phyloP scores from a whole-genome alignment of 805 yeast genomes.

The Ogataea nonfermentans region DNA sequence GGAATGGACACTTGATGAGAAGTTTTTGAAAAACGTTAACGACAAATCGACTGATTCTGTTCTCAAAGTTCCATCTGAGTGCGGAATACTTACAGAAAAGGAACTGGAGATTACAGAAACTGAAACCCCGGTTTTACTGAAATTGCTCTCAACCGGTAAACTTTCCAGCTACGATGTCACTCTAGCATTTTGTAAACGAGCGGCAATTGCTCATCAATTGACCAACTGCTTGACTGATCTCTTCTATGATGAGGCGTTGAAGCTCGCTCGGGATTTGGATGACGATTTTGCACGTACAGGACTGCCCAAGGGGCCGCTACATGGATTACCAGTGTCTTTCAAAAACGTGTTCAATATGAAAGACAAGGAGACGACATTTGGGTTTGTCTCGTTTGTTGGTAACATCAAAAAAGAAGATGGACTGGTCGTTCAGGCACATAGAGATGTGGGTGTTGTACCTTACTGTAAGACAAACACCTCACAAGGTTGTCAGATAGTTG shows the following conservation, averaged over 20 bases:
- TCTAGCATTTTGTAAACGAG: constrained; percentile 28
- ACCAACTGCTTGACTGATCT: constrained; percentile 26
- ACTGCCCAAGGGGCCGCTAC: constrained; percentile 24
- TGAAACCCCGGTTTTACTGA: constrained; percentile 3
- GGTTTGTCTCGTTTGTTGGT: constrained; percentile 14
- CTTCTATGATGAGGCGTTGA: constrained; percentile 23
- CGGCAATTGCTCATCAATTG: constrained; percentile 27
- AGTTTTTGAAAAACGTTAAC: constrained; percentile 1
- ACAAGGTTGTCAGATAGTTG: constrained; percentile 57
- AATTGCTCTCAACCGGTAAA: constrained; percentile 13
- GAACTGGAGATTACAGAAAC: constrained; percentile 17
- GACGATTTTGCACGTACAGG: constrained; percentile 14
- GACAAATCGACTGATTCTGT: constrained; percentile 4
- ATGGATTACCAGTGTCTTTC: constrained; percentile 42
- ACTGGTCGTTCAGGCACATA: constrained; percentile 21
- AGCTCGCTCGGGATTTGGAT: constrained; percentile 24
- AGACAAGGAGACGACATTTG: constrained; percentile 33
- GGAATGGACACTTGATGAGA: constrained; percentile 17
- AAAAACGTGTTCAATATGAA: constrained; percentile 46
- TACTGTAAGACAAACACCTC: constrained; percentile 51
- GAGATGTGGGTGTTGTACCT: constrained; percentile 36
- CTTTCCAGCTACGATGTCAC: constrained; percentile 17
- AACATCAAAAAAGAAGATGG: constrained; percentile 13
- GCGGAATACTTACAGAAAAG: constrained; percentile 5
- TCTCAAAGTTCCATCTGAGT: background rate